A percentile compares a stretch with the other conserved stretches of the same genome.
Evolutionary conservation across 2,329 filamentous ascomycete genomes (phyloP).

Genomic region (Clarireedia sp.): DNA sequence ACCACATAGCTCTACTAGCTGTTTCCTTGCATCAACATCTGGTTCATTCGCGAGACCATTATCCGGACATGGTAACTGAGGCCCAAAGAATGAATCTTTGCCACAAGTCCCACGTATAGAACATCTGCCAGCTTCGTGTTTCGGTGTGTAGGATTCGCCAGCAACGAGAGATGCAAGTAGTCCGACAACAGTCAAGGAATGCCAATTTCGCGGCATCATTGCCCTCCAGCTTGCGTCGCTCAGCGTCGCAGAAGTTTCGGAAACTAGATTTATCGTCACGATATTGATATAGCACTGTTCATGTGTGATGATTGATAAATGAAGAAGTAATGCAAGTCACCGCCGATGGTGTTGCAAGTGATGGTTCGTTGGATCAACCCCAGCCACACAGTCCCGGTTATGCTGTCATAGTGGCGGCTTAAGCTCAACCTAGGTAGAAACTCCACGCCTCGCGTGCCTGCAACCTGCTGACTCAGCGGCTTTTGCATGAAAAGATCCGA

Average conservation of each 20-base stretch:
- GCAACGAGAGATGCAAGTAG: conserved; percentile 18
- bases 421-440: too few species aligned
- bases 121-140: conserved; percentile 81
- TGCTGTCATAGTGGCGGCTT: neutral
- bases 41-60: conserved; percentile 76
- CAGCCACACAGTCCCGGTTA: neutral
- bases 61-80: conserved; percentile 84
- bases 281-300: too few species aligned
- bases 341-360: neutral
- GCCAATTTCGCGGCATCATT: conserved; percentile 13
- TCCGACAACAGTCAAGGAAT: conserved; percentile 16
- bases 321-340: neutral
- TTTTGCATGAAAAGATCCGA: too few species aligned
- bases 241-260: conserved; percentile 9
- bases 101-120: conserved; percentile 89
- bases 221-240: conserved; percentile 9
- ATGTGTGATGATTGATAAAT: neutral
- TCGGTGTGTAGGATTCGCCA: conserved; percentile 34
- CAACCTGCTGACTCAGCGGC: too few species aligned
- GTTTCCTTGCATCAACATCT: conserved; percentile 60
- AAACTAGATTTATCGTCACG: neutral
- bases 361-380: neutral
- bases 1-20: conserved; percentile 80
- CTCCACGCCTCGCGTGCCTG: too few species aligned
- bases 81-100: conserved; percentile 81